These are phyloP conservation scores for Suillus discolor DNA, from an alignment of 768 basidiomycete species.

Conservation along the genomic window DNA sequence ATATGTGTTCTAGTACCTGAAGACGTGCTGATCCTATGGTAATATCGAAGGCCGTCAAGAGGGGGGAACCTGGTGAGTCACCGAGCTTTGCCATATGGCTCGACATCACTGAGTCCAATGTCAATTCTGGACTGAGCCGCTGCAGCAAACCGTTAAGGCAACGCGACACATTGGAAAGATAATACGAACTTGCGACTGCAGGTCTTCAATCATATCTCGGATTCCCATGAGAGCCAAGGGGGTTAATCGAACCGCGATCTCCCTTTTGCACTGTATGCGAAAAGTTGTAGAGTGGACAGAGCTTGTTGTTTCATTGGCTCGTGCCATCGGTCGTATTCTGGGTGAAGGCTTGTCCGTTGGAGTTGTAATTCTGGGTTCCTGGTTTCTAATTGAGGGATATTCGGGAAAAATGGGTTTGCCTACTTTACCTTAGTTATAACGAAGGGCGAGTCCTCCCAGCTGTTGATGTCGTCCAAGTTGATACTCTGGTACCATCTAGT, in stretches of 20 bases:
- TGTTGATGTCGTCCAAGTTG: slow-evolving; percentile 35
- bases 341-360: background rate
- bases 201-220: slow-evolving; percentile 49
- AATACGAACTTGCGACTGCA: slow-evolving; percentile 45
- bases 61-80: slow-evolving; percentile 19
- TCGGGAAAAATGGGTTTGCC: background rate
- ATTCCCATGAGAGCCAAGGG: slow-evolving; percentile 54
- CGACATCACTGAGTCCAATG: slow-evolving; percentile 45
- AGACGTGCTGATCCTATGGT: slow-evolving; percentile 41
- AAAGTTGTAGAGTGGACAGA: background rate
- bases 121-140: slow-evolving; percentile 40
- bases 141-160: slow-evolving; percentile 19
- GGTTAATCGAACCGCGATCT: slow-evolving; percentile 49
- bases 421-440: slow-evolving; percentile 43
- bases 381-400: background rate
- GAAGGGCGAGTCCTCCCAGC: slow-evolving; percentile 54
- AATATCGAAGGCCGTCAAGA: slow-evolving; percentile 42
- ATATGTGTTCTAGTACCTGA: slow-evolving; percentile 51
- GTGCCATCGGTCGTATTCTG: background rate
- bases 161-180: background rate
- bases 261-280: slow-evolving; percentile 11
- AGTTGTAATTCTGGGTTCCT: background rate
- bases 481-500: slow-evolving; percentile 49
- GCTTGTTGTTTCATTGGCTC: background rate
- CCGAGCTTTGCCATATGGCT: slow-evolving; percentile 38